phyloP scores from a whole-genome alignment of 768 basidiomycete species.

The Royoungia palumana region DNA sequence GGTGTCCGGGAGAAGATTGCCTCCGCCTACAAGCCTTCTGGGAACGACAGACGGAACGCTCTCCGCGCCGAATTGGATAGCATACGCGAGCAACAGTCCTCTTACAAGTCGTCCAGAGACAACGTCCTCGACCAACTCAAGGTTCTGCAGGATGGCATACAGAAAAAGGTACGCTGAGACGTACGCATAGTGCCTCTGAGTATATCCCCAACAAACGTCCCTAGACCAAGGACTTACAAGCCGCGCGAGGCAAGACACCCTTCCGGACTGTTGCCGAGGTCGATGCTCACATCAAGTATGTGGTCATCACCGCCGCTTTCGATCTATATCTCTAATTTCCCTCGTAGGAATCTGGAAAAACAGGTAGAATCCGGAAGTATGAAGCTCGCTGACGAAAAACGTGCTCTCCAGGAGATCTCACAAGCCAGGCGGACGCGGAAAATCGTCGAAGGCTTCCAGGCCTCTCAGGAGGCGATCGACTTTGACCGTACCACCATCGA shows the following conservation, averaged over 20 bases:
- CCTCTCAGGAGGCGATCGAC: conserved; percentile 78
- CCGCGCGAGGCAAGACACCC: conserved; percentile 69
- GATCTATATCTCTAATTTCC: conserved; percentile 5
- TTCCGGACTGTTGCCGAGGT: conserved; percentile 85
- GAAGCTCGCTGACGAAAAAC: conserved; percentile 94
- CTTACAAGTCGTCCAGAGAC: conserved; percentile 62
- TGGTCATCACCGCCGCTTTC: conserved; percentile 6
- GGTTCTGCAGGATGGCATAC: conserved; percentile 67
- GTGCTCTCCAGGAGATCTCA: conserved; percentile 87
- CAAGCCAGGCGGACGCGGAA: conserved; percentile 67
- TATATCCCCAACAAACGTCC: conserved; percentile 1
- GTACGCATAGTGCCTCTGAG: not conserved
- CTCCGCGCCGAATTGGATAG: conserved; percentile 80
- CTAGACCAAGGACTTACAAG: conserved; percentile 84
- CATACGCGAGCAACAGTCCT: conserved; percentile 76
- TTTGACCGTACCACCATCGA: conserved; percentile 71
- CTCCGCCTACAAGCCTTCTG: conserved; percentile 54
- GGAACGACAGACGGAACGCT: conserved; percentile 65
- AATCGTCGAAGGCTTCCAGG: conserved; percentile 76
- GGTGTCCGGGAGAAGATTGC: conserved; percentile 75
- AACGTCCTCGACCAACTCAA: conserved; percentile 81
- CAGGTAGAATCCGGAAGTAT: conserved; percentile 90
- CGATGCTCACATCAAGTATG: conserved; percentile 82
- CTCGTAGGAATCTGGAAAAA: conserved; percentile 70
- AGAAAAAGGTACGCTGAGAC: conserved; percentile 64